phyloP scores from a whole-genome alignment of 805 yeast genomes.

The Ogataea trehalophila region DNA sequence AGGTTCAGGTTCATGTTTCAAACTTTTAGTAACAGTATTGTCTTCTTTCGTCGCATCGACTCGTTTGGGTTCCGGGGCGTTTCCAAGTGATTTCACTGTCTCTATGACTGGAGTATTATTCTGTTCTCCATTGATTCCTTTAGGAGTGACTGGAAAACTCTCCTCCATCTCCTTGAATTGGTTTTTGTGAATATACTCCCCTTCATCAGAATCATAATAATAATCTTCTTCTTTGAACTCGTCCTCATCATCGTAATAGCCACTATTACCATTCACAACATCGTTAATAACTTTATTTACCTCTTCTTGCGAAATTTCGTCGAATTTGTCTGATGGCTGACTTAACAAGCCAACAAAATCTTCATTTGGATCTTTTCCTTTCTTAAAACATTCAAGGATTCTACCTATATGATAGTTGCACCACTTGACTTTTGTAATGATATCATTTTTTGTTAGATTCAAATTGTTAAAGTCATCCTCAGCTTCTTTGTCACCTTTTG shows the following conservation, averaged over 20 bases:
- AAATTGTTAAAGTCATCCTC: neutral
- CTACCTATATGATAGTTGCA: conserved; percentile 19
- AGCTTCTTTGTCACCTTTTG: neutral
- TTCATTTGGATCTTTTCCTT: conserved; percentile 23
- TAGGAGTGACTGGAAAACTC: conserved; percentile 11
- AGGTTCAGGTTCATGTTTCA: conserved; percentile 21
- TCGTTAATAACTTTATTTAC: conserved; percentile 15
- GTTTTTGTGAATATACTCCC: conserved; percentile 14
- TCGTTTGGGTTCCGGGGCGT: neutral
- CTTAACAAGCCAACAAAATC: conserved; percentile 13
- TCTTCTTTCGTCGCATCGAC: conserved; percentile 63
- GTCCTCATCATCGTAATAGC: conserved; percentile 3
- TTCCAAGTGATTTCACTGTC: neutral
- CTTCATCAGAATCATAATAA: conserved; percentile 20
- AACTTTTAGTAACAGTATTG: conserved; percentile 61
- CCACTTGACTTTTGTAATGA: conserved; percentile 15
- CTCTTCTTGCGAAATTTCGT: conserved; percentile 16
- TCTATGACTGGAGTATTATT: neutral
- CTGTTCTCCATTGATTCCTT: neutral
- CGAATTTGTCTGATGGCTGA: conserved; percentile 10
- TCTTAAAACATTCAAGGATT: conserved; percentile 14
- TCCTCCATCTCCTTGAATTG: conserved; percentile 5
- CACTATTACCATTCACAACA: conserved; percentile 8
- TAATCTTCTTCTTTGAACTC: conserved; percentile 17
- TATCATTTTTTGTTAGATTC: conserved; percentile 6